Evolutionary conservation across 1,139 yeast species (phyloP), one percentile per base, ranked within the genome.

Genomic region (Oligophagozyma castellii): DNA sequence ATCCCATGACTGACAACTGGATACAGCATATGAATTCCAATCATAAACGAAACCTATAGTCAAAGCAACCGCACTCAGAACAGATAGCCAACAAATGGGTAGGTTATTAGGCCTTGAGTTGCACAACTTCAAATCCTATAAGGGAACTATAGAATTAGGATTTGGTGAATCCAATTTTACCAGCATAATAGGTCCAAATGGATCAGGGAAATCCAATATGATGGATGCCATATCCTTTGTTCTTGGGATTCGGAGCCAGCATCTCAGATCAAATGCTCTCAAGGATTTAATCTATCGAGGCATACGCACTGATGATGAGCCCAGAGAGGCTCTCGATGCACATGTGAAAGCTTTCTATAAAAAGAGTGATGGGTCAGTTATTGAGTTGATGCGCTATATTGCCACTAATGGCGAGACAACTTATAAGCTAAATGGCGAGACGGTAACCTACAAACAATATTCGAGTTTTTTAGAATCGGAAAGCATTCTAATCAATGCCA

Each of bases 181-280:
- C 2, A 78, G 93, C 27, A 81, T 89, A 37, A 80, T 92, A 34
- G 99, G 99, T 1, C 96, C 98, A 11, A 92, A 92, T 64, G 98
- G 98, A 12, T 79, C 95, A 1, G 99, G 99, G 10, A 89, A 89
- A 58, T 80, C 94, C 27, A 89, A 89, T 48, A 77, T 86, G 86
- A 86, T 86, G 96, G 96, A 86, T 53, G 96, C 96, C 26, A 84
- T 86, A 12, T 83, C 95, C 2, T 89, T 89, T 51, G 98, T 89
- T 10, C 63, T 92, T 20, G 99, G 99, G 13, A 73, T 89, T 29
- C 64, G 78, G 43, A 71, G 92, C 12, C 59, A 66, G 19, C 89
- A 80, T 35, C 60, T 92, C 36, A 67, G 99, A 43, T 81, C 95
- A 2, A 61, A 67, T 16, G 71, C 72, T 34, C 56, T 83, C 43